Evolutionary conservation across 2,329 filamentous ascomycete genomes (phyloP).

Genomic region (Nothopassalora personata): DNA sequence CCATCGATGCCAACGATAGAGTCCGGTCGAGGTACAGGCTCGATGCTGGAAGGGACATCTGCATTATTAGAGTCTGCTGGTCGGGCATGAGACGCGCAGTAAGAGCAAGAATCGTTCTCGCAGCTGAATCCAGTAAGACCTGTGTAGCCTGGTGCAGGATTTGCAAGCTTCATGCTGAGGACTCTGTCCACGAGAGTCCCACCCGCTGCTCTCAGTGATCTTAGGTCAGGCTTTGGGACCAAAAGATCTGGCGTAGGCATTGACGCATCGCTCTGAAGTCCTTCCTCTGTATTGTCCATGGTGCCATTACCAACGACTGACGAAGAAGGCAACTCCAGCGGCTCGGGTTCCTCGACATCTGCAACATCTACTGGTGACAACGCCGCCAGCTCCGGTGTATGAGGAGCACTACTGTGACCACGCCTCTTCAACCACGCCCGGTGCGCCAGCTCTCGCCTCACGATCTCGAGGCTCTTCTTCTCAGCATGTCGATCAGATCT

Average conservation of each 20-base stretch:
- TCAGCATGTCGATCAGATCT: background rate
- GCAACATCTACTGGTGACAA: background rate
- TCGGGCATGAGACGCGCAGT: background rate
- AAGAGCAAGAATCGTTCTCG: background rate
- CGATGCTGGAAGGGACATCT: background rate
- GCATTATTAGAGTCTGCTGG: background rate
- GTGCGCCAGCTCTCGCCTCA: slow-evolving; percentile 2
- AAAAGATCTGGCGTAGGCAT: background rate
- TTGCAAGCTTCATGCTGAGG: background rate
- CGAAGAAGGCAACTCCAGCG: background rate
- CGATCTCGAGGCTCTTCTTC: slow-evolving; percentile 2
- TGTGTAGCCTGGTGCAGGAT: background rate
- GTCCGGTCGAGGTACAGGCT: background rate
- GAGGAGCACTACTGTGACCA: background rate
- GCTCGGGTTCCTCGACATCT: background rate
- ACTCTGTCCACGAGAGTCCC: background rate
- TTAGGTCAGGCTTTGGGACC: background rate
- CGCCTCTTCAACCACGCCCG: background rate
- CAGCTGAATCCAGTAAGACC: background rate
- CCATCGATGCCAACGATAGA: background rate
- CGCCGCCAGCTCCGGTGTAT: background rate
- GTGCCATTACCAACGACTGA: background rate
- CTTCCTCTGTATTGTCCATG: background rate
- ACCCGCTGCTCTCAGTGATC: background rate
- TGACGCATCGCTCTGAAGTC: background rate